These are phyloP conservation scores for Letharia columbiana DNA, from an alignment of 495 filamentous ascomycete genomes.

Conservation along the genomic window DNA sequence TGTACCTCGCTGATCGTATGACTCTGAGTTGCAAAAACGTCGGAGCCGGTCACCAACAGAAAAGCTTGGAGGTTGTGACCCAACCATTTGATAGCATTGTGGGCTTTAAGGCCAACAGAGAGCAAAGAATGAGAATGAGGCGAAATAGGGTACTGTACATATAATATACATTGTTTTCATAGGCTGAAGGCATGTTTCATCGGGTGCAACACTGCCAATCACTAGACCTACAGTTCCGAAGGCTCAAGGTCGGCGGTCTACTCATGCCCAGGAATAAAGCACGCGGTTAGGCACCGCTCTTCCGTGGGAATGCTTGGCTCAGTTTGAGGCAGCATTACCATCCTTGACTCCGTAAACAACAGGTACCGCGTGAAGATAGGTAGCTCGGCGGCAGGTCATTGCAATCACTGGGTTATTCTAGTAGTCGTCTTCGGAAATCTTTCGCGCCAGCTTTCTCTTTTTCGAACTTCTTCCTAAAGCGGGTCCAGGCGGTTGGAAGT, in stretches of 20 bases:
- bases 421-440: slow-evolving; percentile 2
- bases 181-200: not conserved
- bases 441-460: not conserved
- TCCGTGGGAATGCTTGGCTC: not conserved
- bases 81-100: not conserved
- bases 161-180: not conserved
- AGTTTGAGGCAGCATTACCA: not conserved
- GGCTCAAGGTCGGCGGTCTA: not conserved
- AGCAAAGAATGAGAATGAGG: not conserved
- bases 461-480: not conserved
- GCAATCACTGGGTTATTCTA: not conserved
- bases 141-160: not conserved
- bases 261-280: not conserved
- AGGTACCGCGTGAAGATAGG: too few relatives aligned
- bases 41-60: not conserved
- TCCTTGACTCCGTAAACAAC: not conserved
- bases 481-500: not conserved
- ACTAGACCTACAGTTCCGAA: not conserved
- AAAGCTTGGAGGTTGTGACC: not conserved
- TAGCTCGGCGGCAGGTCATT: not conserved
- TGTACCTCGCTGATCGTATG: not conserved
- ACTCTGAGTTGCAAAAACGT: not conserved
- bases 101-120: not conserved
- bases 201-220: slow-evolving; percentile 1
- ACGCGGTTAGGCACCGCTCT: not conserved